Conservation (phyloP, 2,329 filamentous ascomycete species). For the Cladophialophora bantiana region DNA sequence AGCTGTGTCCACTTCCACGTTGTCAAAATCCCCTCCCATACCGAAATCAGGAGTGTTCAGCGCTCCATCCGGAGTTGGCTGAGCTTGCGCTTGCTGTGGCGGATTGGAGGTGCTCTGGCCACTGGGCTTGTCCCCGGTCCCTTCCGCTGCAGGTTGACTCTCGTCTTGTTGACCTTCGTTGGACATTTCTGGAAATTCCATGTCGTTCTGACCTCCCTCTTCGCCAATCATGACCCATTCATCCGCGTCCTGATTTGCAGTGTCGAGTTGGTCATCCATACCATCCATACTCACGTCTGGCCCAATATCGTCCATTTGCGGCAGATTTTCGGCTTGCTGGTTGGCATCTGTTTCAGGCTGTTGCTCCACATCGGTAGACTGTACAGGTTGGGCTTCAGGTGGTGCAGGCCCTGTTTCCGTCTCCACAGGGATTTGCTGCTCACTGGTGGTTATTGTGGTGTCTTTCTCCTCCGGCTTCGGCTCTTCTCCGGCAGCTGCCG, state of each 20-base stretch:
- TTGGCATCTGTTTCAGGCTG: slow-evolving; percentile 6
- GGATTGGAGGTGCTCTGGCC: slow-evolving; percentile 40
- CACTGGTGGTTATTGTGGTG: background rate
- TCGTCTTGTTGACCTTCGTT: slow-evolving; percentile 1
- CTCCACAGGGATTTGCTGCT: slow-evolving; percentile 8
- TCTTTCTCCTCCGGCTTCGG: slow-evolving; percentile 14
- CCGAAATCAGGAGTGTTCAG: slow-evolving; percentile 38
- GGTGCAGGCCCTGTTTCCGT: slow-evolving; percentile 5
- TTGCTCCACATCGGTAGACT: slow-evolving; percentile 9
- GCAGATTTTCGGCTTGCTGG: slow-evolving; percentile 14
- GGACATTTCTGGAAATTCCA: slow-evolving; percentile 15
- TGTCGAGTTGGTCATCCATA: slow-evolving; percentile 51
- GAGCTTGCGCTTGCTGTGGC: slow-evolving; percentile 19
- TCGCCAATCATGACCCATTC: slow-evolving; percentile 81
- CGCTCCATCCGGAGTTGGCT: slow-evolving; percentile 23
- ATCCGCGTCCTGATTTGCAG: slow-evolving; percentile 58
- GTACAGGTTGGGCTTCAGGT: slow-evolving; percentile 10
- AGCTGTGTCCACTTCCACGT: slow-evolving; percentile 72
- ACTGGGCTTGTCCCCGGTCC: slow-evolving; percentile 4
- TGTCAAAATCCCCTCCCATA: slow-evolving; percentile 66
- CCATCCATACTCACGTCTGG: slow-evolving; percentile 65
- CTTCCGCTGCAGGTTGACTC: slow-evolving; percentile 7
- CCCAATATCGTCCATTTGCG: slow-evolving; percentile 44
- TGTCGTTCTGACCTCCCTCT: slow-evolving; percentile 45
- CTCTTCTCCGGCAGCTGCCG: background rate